Evolutionary conservation across 345 rosid species (phyloP).

Genomic region (Eucalyptus decipiens): DNA sequence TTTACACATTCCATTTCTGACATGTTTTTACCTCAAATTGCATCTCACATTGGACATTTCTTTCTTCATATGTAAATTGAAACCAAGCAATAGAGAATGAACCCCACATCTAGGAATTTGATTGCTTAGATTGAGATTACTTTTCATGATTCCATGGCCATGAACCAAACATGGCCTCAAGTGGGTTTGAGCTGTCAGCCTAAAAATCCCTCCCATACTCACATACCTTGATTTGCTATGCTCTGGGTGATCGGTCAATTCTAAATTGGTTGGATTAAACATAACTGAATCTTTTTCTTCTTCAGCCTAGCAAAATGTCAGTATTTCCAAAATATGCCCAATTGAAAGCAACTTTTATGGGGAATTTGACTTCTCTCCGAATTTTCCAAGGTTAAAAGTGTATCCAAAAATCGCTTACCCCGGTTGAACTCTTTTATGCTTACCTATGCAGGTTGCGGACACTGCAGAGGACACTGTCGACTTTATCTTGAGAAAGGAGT

Average conservation of each 20-base stretch:
- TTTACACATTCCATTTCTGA: neutral
- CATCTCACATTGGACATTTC: neutral
- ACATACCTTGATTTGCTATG: neutral
- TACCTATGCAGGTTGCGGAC: conserved; percentile 55
- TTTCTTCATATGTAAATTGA: neutral
- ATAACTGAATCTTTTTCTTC: neutral
- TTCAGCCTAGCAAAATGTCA: neutral
- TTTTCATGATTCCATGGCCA: neutral
- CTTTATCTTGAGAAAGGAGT: conserved; percentile 47
- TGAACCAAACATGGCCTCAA: neutral
- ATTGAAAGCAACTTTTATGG: neutral
- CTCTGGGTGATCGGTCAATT: neutral
- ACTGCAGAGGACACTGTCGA: conserved; percentile 78
- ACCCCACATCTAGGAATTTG: neutral
- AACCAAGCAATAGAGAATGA: neutral
- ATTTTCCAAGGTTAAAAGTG: neutral
- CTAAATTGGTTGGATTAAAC: neutral
- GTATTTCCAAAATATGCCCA: neutral
- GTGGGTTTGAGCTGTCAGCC: neutral
- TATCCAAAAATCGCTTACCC: neutral
- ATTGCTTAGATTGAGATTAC: neutral
- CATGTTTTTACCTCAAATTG: neutral
- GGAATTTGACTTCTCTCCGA: neutral
- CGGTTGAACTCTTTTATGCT: neutral
- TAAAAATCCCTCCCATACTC: neutral